Base-by-base conservation (phyloP, 1,284 basidiomycete genomes). In the Ganoderma sinense region DNA sequence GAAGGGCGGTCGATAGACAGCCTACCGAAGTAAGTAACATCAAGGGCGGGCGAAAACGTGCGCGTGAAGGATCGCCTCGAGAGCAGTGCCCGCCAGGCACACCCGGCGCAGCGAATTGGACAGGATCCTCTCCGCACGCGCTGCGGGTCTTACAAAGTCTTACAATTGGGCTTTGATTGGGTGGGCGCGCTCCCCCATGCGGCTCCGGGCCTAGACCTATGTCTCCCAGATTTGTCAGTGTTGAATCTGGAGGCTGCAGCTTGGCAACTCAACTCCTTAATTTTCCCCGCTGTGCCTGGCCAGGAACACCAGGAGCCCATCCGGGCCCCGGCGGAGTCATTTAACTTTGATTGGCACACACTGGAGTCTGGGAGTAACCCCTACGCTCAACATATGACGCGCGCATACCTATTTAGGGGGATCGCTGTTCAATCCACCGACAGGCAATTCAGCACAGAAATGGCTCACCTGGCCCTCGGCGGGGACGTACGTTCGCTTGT, bases 31-130 rank as follows among this genome's bases (percentile, higher is more conserved):
- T 36, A 6, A 58, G 13, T 36, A 6, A 58, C 2, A 18, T 18
- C 36, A n/a, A 36, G 29, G 33, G 56, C 56, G 56, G 56, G 56
- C 56, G 33, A 59, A 59, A 59, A 39, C 18, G 20, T n/a, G n/a
- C n/a, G n/a, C n/a, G 36, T 23, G 20, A 20, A 23, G 4, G 31
- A n/a, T 39, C 11, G 56, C 11, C n/a, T 31, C 33, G 20, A n/a
- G 56, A 23, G 4, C 31, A 18, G 33, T 59, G 33, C 20, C 33
- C 33, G n/a, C n/a, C 56, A 59, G 56, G 56, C 56, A 59, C 56
- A 18, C 33, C 13, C 11, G 5, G 13, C 31, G 18, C 10, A 26
- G 33, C 18, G 33, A 20, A 20, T 39, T 59, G 56, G 56, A 59
- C 56, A 39, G 33, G 56, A 59, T 59, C 20, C 4, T 18, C 26